These are phyloP conservation scores for Exophiala dermatitidis DNA, from an alignment of 2,329 filamentous ascomycete species.

Conservation along the genomic window DNA sequence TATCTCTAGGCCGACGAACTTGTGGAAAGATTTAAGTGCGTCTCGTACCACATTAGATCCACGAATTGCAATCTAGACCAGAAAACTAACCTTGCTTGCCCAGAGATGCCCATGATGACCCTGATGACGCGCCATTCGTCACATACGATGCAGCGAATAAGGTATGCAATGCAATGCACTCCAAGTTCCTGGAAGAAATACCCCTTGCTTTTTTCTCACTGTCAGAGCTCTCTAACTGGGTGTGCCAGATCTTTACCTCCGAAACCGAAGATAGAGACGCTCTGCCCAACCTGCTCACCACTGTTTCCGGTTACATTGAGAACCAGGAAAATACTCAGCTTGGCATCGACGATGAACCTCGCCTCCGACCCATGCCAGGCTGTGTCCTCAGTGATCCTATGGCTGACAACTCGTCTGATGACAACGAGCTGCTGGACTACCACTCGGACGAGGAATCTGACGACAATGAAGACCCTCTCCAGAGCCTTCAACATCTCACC, in stretches of 20 bases:
- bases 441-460: slow-evolving; percentile 18
- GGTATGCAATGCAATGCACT: slow-evolving; percentile 3
- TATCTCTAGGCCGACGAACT: slow-evolving; percentile 11
- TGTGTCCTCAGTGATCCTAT: slow-evolving; percentile 13
- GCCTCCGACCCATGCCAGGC: slow-evolving; percentile 13
- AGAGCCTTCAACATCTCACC: slow-evolving; percentile 15
- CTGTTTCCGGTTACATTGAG: slow-evolving; percentile 17
- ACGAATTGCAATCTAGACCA: not conserved
- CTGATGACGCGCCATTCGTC: slow-evolving; percentile 16
- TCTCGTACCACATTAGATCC: not conserved
- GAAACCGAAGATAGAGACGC: slow-evolving; percentile 19
- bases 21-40: slow-evolving; percentile 15
- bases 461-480: slow-evolving; percentile 13
- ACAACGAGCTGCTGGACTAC: slow-evolving; percentile 14
- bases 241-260: slow-evolving; percentile 15
- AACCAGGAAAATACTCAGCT: slow-evolving; percentile 5
- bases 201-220: not conserved
- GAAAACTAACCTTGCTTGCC: not conserved
- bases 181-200: not conserved
- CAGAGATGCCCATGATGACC: slow-evolving; percentile 17
- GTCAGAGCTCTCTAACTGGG: slow-evolving; percentile 6
- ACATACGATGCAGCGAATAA: slow-evolving; percentile 13
- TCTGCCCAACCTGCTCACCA: slow-evolving; percentile 10
- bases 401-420: slow-evolving; percentile 6
- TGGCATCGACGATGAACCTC: slow-evolving; percentile 16